phyloP scores from a whole-genome alignment of 108 stramenopile species.

The Phaeodactylum tricornutum region DNA sequence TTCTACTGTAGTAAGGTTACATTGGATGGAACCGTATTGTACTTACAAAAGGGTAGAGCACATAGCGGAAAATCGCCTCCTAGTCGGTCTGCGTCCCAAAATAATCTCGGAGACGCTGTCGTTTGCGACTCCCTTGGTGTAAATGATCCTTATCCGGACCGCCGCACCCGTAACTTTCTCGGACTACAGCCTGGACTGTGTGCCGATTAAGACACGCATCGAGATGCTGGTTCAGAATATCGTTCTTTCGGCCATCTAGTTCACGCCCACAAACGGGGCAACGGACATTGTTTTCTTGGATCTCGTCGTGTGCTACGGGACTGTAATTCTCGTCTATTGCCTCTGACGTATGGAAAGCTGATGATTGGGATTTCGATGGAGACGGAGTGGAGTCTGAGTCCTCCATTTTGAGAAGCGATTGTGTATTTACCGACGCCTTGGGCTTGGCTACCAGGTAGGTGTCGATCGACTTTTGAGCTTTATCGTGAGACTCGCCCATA shows the following conservation, averaged over 20 bases:
- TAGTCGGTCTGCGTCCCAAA: too few relatives aligned
- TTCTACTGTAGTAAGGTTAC: too few relatives aligned
- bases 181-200: too few relatives aligned
- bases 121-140: too few relatives aligned
- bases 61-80: too few relatives aligned
- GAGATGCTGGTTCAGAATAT: slow-evolving; percentile 46
- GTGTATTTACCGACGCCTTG: background rate
- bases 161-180: too few relatives aligned
- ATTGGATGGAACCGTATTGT: too few relatives aligned
- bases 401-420: background rate
- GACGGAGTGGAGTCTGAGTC: background rate
- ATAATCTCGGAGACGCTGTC: too few relatives aligned
- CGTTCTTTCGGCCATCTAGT: slow-evolving; percentile 29
- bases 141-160: too few relatives aligned
- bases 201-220: slow-evolving; percentile 63
- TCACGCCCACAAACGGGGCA: background rate
- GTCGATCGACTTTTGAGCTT: slow-evolving; percentile 13
- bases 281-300: background rate
- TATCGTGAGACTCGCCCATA: slow-evolving; percentile 26
- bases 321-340: background rate
- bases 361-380: background rate
- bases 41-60: too few relatives aligned
- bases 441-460: slow-evolving; percentile 5
- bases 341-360: background rate
- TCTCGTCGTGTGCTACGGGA: background rate